phyloP scores from a whole-genome alignment of 805 yeast genomes.

The Spathaspora girioi region DNA sequence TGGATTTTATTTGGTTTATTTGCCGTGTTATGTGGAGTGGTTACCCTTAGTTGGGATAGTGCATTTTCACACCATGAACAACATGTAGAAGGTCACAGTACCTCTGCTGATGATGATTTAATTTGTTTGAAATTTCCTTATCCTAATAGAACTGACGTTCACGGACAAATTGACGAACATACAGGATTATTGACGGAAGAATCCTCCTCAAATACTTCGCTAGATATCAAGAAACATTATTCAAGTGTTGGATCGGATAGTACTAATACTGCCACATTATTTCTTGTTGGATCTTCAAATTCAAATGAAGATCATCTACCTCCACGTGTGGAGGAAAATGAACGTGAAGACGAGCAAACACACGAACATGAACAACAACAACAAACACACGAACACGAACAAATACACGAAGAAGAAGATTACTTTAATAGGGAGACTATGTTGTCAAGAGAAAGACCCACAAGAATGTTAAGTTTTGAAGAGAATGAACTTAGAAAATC shows the following conservation, averaged over 20 bases:
- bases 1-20: conserved; percentile 44
- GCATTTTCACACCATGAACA: conserved; percentile 18
- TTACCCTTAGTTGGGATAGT: conserved; percentile 55
- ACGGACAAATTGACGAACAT: conserved; percentile 3
- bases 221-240: conserved; percentile 3
- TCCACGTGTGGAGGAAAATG: background rate
- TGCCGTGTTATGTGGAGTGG: conserved; percentile 65
- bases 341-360: background rate
- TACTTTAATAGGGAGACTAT: background rate
- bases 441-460: background rate
- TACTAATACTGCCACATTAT: background rate
- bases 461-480: conserved; percentile 43
- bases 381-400: too few species aligned
- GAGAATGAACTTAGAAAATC: conserved; percentile 40
- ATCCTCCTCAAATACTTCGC: background rate
- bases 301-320: background rate
- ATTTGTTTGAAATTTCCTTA: conserved; percentile 15
- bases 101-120: conserved; percentile 11
- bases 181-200: conserved; percentile 3
- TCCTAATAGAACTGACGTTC: background rate
- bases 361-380: background rate
- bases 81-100: conserved; percentile 3
- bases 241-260: conserved; percentile 5
- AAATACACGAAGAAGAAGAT: too few species aligned
- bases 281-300: background rate